phyloP scores from a whole-genome alignment of 164 flowering plant species.

The Magnolia officinalis region DNA sequence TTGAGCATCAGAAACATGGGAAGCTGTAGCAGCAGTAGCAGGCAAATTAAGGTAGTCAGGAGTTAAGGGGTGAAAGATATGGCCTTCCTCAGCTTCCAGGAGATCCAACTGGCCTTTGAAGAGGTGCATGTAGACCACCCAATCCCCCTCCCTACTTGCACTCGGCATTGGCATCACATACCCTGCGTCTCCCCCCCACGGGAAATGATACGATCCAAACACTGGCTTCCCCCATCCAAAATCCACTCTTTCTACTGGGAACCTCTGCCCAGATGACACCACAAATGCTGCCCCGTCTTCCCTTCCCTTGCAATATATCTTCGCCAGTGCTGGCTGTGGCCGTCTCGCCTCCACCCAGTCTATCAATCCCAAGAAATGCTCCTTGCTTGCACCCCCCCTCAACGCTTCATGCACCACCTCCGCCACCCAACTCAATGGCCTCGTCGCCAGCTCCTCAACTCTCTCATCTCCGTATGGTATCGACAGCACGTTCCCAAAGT shows the following conservation, averaged over 20 bases:
- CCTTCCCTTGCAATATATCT: conserved; percentile 21
- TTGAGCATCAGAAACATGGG: not conserved
- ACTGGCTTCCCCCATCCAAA: conserved; percentile 39
- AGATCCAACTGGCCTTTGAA: conserved; percentile 7
- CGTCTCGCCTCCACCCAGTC: conserved; percentile 37
- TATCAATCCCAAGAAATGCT: conserved; percentile 32
- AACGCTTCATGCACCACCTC: conserved; percentile 17
- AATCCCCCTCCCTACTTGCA: conserved; percentile 24
- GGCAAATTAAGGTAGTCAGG: conserved; percentile 5
- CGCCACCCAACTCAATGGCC: conserved; percentile 30
- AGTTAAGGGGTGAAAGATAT: conserved; percentile 13
- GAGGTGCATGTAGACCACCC: conserved; percentile 48
- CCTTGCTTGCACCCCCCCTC: conserved; percentile 16
- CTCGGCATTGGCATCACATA: conserved; percentile 47
- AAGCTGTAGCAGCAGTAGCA: not conserved
- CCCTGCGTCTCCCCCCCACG: conserved; percentile 34
- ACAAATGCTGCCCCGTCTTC: conserved; percentile 31
- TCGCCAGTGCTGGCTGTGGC: conserved; percentile 26
- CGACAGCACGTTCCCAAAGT: conserved; percentile 41
- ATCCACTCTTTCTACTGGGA: conserved; percentile 27
- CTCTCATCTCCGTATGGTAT: conserved; percentile 24
- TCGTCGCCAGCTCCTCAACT: conserved; percentile 11
- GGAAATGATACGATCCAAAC: conserved; percentile 37
- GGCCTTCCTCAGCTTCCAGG: conserved; percentile 10
- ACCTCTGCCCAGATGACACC: conserved; percentile 34